Percentiles rank a stretch among this genome's conserved stretches.
Evolutionary conservation across 2,329 filamentous ascomycete species (phyloP).

Genomic region (Blastomyces parvus): DNA sequence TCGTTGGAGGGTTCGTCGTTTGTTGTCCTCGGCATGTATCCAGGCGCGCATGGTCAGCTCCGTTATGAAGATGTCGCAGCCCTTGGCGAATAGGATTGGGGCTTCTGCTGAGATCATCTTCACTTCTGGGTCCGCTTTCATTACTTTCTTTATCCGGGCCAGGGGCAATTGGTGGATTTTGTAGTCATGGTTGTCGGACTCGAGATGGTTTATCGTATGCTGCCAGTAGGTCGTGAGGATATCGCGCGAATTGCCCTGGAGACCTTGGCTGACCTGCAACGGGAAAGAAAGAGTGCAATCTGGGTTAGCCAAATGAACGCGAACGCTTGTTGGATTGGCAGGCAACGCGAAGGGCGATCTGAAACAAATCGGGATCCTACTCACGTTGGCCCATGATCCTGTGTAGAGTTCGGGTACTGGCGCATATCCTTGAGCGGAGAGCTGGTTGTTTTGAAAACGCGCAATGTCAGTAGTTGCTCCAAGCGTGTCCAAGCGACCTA

Average conservation of each 20-base stretch:
- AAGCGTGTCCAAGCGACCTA: neutral
- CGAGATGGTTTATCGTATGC: slow-evolving; percentile 90
- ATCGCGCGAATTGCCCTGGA: slow-evolving; percentile 87
- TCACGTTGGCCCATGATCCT: slow-evolving; percentile 88
- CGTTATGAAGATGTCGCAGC: slow-evolving; percentile 98
- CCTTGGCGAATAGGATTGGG: slow-evolving; percentile 94
- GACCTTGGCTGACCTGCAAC: slow-evolving; percentile 78
- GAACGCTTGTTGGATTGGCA: neutral
- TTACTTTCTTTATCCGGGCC: slow-evolving; percentile 99
- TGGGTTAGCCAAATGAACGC: neutral
- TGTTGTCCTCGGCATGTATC: slow-evolving; percentile 99
- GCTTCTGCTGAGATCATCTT: slow-evolving; percentile 99
- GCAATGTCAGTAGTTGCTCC: neutral
- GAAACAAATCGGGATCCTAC: slow-evolving; percentile 23
- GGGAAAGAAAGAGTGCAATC: neutral
- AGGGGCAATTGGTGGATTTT: slow-evolving; percentile 94
- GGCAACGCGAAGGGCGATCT: neutral
- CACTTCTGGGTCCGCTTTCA: slow-evolving; percentile 98
- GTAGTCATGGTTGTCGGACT: slow-evolving; percentile 94
- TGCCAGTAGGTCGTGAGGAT: slow-evolving; percentile 99
- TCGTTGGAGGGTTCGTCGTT: slow-evolving; percentile 85
- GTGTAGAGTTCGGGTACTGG: slow-evolving; percentile 87
- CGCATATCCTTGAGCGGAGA: slow-evolving; percentile 77
- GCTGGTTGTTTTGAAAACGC: slow-evolving; percentile 43
- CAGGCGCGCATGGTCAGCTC: slow-evolving; percentile 98